Evolutionary conservation across 495 filamentous ascomycete genomes (phyloP), one percentile per base, ranked within the genome.

Genomic region (Trichoderma gamsii): DNA sequence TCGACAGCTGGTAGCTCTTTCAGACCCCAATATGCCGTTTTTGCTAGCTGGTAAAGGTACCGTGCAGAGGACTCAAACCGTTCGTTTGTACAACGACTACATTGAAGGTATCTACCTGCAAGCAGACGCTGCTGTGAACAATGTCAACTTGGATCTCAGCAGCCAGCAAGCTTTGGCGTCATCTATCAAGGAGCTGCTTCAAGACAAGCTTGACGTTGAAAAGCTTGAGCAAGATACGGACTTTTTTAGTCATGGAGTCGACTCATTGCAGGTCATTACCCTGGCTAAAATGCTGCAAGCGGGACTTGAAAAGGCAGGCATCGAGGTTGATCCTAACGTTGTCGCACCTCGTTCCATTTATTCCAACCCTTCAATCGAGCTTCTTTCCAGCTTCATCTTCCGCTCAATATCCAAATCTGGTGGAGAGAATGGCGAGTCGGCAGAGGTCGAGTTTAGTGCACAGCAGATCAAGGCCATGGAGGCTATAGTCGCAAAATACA

Each of bases 31-130:
- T 15, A 87, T 84, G 68, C 85, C 85, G 0, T 84, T 89, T 70
- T 71, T 78, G 3, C 74, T 82, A 6, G 81, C 86, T 4, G 79
- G 78, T 0, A 89, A 90, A 74, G 87, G 86, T 0, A 85, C 83
- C 1, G 74, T 87, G 2, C 79, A 84, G 71, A 78, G 85, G 8
- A 75, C 76, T 9, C 68, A 70, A 13, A 83, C 83, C 0, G 51
- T 83, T 1, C 77, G 79, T 52, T 69, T 83, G 64, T 90, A 88
- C 70, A 71, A 77, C 49, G 73, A 79, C 5, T 84, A 87, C 69
- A 84, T 89, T 65, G 78, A 86, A 35, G 70, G 73, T 12, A 70
- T 87, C 7, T 88, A 86, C 66, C 66, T 74, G 32, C 64, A 69
- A 0, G 76, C 51, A 56, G 51, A 56, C 8, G 3, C 18, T 2